phyloP scores from a whole-genome alignment of 208 protist genomes.

The Leishmania major region DNA sequence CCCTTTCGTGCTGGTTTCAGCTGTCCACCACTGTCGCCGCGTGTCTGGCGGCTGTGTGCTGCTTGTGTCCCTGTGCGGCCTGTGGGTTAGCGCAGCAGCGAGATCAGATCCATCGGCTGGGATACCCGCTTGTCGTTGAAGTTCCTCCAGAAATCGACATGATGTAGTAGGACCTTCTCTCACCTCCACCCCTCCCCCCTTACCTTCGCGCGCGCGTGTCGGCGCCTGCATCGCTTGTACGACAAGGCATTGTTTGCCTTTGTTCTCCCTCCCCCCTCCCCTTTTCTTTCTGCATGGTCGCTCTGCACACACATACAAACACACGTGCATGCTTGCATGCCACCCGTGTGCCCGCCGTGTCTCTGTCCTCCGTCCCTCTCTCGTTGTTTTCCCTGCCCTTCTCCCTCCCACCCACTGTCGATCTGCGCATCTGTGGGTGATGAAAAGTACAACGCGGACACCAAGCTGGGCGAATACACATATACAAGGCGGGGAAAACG shows the following conservation, averaged over 20 bases:
- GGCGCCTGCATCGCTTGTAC: background rate
- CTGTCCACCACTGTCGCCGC: conserved; percentile 31
- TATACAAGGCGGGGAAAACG: no score
- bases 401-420: background rate
- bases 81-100: conserved; percentile 52
- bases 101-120: conserved; percentile 41
- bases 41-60: conserved; percentile 37
- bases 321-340: background rate
- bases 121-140: conserved; percentile 39
- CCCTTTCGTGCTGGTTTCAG: conserved; percentile 37
- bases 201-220: background rate
- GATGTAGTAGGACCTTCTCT: conserved; percentile 7
- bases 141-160: conserved; percentile 30
- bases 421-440: no score
- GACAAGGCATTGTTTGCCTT: background rate
- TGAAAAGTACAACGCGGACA: no score
- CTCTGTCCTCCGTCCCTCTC: background rate
- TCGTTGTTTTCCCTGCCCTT: background rate
- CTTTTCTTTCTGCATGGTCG: background rate
- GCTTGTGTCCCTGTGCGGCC: conserved; percentile 37
- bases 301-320: background rate
- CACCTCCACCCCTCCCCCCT: background rate
- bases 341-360: background rate
- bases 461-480: no score
- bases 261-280: background rate